Conservation (phyloP, 352 stramenopile species). For the Phytophthora pseudosyringae region DNA sequence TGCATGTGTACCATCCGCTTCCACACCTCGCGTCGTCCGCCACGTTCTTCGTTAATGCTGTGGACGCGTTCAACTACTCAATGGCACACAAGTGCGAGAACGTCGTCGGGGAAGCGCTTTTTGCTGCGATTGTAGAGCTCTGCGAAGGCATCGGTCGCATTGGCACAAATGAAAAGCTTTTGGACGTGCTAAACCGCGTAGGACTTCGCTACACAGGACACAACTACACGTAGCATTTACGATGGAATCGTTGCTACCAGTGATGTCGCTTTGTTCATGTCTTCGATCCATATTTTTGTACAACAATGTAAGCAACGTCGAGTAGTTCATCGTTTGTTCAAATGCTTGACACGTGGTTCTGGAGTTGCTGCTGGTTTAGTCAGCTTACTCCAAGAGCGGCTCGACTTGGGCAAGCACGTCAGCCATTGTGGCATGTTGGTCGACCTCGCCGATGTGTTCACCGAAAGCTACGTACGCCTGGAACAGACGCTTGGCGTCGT, state of each 20-base stretch:
- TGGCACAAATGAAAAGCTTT: slow-evolving; percentile 11
- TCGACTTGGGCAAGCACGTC: slow-evolving; percentile 21
- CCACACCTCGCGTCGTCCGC: slow-evolving; percentile 28
- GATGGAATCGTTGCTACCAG: neutral
- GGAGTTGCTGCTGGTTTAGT: neutral
- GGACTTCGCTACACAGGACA: slow-evolving; percentile 20
- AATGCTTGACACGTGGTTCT: neutral
- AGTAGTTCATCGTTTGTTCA: neutral
- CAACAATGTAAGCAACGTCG: too few relatives aligned
- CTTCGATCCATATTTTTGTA: too few relatives aligned
- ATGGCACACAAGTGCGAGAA: slow-evolving; percentile 45
- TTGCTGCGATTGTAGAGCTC: slow-evolving; percentile 18
- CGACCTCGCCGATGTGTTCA: slow-evolving; percentile 49
- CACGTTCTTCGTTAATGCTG: slow-evolving; percentile 32
- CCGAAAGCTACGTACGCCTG: slow-evolving; percentile 52
- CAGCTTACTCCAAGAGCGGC: slow-evolving; percentile 3
- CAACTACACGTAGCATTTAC: slow-evolving; percentile 10
- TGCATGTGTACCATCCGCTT: slow-evolving; percentile 39
- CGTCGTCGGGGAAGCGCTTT: slow-evolving; percentile 17
- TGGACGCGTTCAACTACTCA: slow-evolving; percentile 33
- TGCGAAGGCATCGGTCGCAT: slow-evolving; percentile 25
- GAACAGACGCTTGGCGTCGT: slow-evolving; percentile 43
- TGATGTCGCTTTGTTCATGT: too few relatives aligned
- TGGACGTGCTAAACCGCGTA: slow-evolving; percentile 29
- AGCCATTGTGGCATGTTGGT: slow-evolving; percentile 42